Base-by-base conservation (phyloP, 805 yeast genomes). In the Schwanniomyces vanrijiae region DNA sequence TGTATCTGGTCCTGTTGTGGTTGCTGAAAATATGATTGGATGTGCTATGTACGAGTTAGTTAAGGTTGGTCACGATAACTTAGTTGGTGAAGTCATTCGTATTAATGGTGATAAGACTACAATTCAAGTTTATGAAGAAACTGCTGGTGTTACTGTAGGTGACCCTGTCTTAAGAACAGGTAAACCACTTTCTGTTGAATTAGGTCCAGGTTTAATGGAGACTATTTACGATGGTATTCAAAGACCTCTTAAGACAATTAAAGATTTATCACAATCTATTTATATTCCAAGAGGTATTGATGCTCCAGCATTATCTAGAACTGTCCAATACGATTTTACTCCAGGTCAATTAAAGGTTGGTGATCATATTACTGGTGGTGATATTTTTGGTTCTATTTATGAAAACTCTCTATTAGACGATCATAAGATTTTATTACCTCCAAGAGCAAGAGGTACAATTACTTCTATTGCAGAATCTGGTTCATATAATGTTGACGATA, bases 1-100 rank as follows among this genome's bases (percentile, higher is more conserved):
- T 26, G 97, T 94, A 42, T 91, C 98, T 18, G 99, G 99, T 62
- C 98, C 99, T 22, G 99, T 94, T 60, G 87, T 94, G 45, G 85
- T 94, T 42, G 99, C 99, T 42, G 98, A 94, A 73, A 87, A 94
- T 76, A 90, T 94, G 98, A 88, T 91, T 73, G 99, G 99, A 54
- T 90, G 97, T 82, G 97, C 98, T 61, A 94, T 94, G 99, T 92
- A 94, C 80, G 99, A 94, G 69, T 80, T 94, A 71, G 99, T 92
- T 63, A 90, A 86, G 69, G 99, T 94, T 55, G 98, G 99, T 59
- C 98, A 94, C 70, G 96, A 89, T 60, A 89, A 81, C 69, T 81
- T 94, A 66, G 98, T 94, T 41, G 99, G 99, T 68, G 99, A 94
- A 74, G 97, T 94, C 55, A 94, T 94, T 70, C 86, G 99, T 78